Percentiles rank a stretch among this genome's conserved stretches.
Conservation (phyloP, 2,329 filamentous ascomycete species). For the Penicillium sp. region DNA sequence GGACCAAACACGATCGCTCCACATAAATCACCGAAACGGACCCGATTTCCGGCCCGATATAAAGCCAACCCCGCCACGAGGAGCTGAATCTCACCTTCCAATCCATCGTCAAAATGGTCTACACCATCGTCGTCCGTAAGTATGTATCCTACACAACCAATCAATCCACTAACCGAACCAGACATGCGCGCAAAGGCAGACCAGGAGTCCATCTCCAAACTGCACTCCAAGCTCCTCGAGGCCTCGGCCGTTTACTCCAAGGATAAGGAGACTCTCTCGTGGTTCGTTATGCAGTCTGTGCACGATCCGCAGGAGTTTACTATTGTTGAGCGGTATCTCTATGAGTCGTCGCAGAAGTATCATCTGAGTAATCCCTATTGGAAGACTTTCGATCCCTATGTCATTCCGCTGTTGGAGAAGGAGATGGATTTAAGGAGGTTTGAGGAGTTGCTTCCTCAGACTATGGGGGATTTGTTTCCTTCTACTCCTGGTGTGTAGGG, state of each 20-base stretch:
- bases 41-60: not conserved
- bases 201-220: slow-evolving; percentile 58
- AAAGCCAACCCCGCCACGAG: slow-evolving; percentile 8
- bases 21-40: slow-evolving; percentile 15
- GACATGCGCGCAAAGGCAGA: slow-evolving; percentile 64
- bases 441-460: slow-evolving; percentile 53
- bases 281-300: slow-evolving; percentile 74
- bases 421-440: slow-evolving; percentile 65
- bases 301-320: slow-evolving; percentile 66
- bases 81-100: not conserved
- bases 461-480: not conserved
- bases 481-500: no score
- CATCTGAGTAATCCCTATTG: slow-evolving; percentile 67
- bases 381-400: slow-evolving; percentile 72
- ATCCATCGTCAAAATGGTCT: slow-evolving; percentile 21
- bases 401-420: slow-evolving; percentile 62
- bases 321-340: slow-evolving; percentile 68
- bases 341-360: slow-evolving; percentile 58
- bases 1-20: slow-evolving; percentile 14
- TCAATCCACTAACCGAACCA: slow-evolving; percentile 2
- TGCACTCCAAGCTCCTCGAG: slow-evolving; percentile 69
- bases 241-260: slow-evolving; percentile 68
- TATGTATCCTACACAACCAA: not conserved
- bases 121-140: slow-evolving; percentile 31
- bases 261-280: slow-evolving; percentile 65